Percentiles rank a stretch among this genome's conserved stretches.
phyloP scores from a whole-genome alignment of 2,329 filamentous ascomycete species.

The Aureobasidium sp. region DNA sequence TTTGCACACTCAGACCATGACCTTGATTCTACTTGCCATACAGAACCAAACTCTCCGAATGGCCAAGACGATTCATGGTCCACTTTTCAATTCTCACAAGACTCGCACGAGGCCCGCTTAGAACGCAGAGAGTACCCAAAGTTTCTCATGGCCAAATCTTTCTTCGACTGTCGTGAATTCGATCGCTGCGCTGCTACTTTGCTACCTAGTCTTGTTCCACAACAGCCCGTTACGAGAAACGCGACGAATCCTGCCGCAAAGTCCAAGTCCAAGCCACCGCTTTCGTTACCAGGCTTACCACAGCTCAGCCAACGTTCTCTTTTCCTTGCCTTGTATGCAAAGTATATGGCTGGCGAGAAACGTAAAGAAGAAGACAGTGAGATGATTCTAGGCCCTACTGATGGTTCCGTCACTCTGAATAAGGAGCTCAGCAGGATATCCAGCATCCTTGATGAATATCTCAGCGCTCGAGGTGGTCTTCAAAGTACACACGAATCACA shows the following conservation, averaged over 20 bases:
- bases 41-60: constrained; percentile 43
- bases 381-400: constrained; percentile 91
- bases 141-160: constrained; percentile 84
- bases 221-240: constrained; percentile 18
- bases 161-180: constrained; percentile 92
- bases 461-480: constrained; percentile 49
- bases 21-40: constrained; percentile 42
- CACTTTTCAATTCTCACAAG: constrained; percentile 3
- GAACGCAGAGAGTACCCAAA: constrained; percentile 73
- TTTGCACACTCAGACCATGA: constrained; percentile 49
- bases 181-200: constrained; percentile 89
- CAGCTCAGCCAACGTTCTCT: constrained; percentile 79
- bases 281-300: constrained; percentile 29
- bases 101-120: constrained; percentile 42
- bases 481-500: constrained; percentile 39
- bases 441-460: constrained; percentile 71
- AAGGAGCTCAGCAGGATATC: constrained; percentile 73
- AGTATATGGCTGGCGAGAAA: constrained; percentile 90
- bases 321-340: constrained; percentile 87
- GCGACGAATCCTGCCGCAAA: constrained; percentile 34
- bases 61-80: not conserved
- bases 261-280: constrained; percentile 51
- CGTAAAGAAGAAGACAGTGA: constrained; percentile 93
- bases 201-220: constrained; percentile 62
- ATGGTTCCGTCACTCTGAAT: constrained; percentile 76